A percentile compares a stretch with the other conserved stretches of the same genome.
These are phyloP conservation scores for Fagus sylvatica DNA, from an alignment of 306 rosid species.

Conservation along the genomic window DNA sequence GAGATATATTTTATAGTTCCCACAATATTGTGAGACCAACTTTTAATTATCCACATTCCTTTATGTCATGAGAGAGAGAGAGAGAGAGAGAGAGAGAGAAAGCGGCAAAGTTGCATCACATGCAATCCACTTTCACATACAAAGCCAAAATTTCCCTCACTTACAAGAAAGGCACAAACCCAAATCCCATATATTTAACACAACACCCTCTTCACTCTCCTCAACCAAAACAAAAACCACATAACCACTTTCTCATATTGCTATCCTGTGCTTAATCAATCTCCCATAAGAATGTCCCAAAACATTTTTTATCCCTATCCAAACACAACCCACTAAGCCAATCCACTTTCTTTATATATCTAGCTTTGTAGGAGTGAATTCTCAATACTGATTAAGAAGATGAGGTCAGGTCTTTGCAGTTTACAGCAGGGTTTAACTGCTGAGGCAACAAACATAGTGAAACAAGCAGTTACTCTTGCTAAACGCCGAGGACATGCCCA, in stretches of 20 bases:
- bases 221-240: constrained; percentile 30
- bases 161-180: constrained; percentile 89
- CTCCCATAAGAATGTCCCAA: not conserved
- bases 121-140: constrained; percentile 39
- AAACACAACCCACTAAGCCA: constrained; percentile 23
- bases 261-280: not conserved
- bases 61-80: constrained; percentile 31
- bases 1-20: constrained; percentile 41
- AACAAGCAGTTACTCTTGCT: constrained; percentile 72
- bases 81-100: constrained; percentile 29
- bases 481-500: constrained; percentile 85
- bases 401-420: constrained; percentile 84
- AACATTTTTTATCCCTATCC: constrained; percentile 6
- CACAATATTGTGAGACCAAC: constrained; percentile 44
- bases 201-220: constrained; percentile 20
- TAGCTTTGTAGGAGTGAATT: not conserved
- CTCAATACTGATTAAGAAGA: constrained; percentile 14
- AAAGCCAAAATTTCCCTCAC: constrained; percentile 90
- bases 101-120: constrained; percentile 46
- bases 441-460: constrained; percentile 66
- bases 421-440: constrained; percentile 73
- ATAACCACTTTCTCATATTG: constrained; percentile 7
- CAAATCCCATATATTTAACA: constrained; percentile 42
- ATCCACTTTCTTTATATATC: constrained; percentile 3
- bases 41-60: constrained; percentile 62